Evolutionary conservation across 208 protist species (phyloP).

Genomic region (Wallacemonas collosoma): DNA sequence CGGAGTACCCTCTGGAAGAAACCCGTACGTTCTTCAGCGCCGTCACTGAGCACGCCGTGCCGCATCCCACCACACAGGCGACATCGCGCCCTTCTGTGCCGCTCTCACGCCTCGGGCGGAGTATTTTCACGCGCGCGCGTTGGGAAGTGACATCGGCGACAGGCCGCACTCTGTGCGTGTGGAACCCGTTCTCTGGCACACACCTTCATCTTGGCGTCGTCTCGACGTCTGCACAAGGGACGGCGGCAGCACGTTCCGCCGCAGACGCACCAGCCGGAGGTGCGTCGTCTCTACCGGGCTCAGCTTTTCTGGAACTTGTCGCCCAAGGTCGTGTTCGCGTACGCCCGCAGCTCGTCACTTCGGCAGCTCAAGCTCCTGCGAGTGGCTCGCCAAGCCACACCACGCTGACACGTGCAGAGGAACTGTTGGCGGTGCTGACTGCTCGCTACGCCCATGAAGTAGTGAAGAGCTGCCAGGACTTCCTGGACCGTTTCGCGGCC

Average conservation of each 20-base stretch:
- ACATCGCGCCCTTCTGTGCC: slow-evolving; percentile 20
- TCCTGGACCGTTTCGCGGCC: neutral
- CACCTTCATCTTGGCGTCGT: slow-evolving; percentile 14
- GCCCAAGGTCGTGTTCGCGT: slow-evolving; percentile 12
- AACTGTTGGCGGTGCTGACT: neutral
- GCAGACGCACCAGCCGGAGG: neutral
- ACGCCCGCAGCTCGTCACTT: neutral
- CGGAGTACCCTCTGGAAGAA: slow-evolving; percentile 42
- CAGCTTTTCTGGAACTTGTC: slow-evolving; percentile 8
- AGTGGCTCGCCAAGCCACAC: no score
- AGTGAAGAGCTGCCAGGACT: neutral
- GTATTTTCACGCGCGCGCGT: slow-evolving; percentile 47
- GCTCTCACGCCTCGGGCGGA: slow-evolving; percentile 64
- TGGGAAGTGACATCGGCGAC: slow-evolving; percentile 21
- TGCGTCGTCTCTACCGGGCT: neutral
- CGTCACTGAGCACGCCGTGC: slow-evolving; percentile 33
- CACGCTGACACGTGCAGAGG: no score
- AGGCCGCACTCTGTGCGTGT: slow-evolving; percentile 29
- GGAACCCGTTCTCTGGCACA: slow-evolving; percentile 39
- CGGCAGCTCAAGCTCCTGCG: no score
- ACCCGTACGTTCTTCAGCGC: slow-evolving; percentile 50
- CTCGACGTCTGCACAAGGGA: neutral
- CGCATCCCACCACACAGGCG: slow-evolving; percentile 12
- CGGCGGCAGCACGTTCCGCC: no score
- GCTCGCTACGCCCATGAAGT: neutral